A percentile compares a stretch with the other conserved stretches of the same genome.
These are phyloP conservation scores for Epichloe sp. DNA, from an alignment of 2,329 filamentous ascomycete species.

Conservation along the genomic window DNA sequence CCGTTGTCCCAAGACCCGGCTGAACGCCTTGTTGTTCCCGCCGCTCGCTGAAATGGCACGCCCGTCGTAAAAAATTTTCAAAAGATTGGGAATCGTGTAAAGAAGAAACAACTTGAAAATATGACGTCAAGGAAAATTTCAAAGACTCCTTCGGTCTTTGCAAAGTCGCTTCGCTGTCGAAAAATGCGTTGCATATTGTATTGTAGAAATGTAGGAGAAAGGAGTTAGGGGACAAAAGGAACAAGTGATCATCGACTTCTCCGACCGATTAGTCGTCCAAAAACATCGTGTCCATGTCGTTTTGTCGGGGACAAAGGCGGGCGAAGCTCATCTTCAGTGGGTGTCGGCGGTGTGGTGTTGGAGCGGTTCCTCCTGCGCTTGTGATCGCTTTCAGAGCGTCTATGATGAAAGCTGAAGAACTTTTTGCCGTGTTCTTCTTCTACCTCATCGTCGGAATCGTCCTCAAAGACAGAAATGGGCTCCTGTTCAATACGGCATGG, in stretches of 20 bases:
- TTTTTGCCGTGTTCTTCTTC: constrained; percentile 9
- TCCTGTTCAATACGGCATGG: constrained; percentile 14
- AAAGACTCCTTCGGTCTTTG: not conserved
- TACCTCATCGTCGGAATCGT: constrained; percentile 30
- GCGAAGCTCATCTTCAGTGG: not conserved
- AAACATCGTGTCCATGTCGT: constrained; percentile 20
- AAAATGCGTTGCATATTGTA: not conserved
- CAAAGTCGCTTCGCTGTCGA: not conserved
- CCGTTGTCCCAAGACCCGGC: not conserved
- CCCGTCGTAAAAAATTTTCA: not conserved
- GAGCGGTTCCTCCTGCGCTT: constrained; percentile 6
- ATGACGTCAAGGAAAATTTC: not conserved
- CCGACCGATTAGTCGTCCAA: constrained; percentile 25
- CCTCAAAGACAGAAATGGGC: constrained; percentile 33
- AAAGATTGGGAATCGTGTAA: not conserved
- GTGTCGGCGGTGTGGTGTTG: not conserved
- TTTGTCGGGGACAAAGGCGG: constrained; percentile 9
- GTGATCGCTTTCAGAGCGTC: constrained; percentile 22
- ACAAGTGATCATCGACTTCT: constrained; percentile 11
- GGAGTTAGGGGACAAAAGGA: not conserved
- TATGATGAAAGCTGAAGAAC: constrained; percentile 32
- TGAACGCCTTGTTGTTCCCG: not conserved
- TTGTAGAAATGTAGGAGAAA: not conserved
- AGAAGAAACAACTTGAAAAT: no score
- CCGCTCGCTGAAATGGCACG: not conserved